phyloP scores from a whole-genome alignment of 2,329 filamentous ascomycete species.

The Colletotrichum caudatum region DNA sequence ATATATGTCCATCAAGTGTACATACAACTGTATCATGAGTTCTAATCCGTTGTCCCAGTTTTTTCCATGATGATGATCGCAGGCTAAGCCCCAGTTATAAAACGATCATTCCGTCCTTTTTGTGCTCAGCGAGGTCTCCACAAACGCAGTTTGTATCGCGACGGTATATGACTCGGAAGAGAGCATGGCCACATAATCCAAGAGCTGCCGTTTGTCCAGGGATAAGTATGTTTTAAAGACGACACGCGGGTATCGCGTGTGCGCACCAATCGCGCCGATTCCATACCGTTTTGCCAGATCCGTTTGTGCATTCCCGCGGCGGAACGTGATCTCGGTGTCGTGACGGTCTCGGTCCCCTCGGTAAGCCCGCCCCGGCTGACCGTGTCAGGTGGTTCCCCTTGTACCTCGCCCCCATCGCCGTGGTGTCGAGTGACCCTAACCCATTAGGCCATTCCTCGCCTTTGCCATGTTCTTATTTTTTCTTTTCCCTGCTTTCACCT shows the following conservation, averaged over 20 bases:
- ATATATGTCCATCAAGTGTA: constrained; percentile 55
- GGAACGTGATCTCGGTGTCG: constrained; percentile 26
- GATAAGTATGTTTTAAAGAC: constrained; percentile 5
- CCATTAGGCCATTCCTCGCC: not conserved
- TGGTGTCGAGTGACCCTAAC: constrained; percentile 33
- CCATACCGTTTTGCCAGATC: constrained; percentile 28
- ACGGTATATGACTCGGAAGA: constrained; percentile 8
- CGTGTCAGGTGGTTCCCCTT: constrained; percentile 27
- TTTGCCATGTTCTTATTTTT: not conserved
- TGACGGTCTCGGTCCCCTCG: constrained; percentile 18
- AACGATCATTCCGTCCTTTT: constrained; percentile 24
- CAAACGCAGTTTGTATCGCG: constrained; percentile 11
- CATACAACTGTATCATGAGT: constrained; percentile 41
- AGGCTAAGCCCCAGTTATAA: not conserved
- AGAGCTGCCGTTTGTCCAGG: not conserved
- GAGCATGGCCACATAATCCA: not conserved
- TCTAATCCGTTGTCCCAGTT: constrained; percentile 26
- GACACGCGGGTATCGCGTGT: constrained; percentile 15
- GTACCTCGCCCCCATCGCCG: constrained; percentile 15
- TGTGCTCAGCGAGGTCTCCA: not conserved
- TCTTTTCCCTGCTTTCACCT: not conserved
- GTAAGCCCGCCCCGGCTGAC: constrained; percentile 32
- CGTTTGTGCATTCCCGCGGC: constrained; percentile 1
- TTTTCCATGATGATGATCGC: constrained; percentile 11
- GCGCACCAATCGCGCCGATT: constrained; percentile 21